phyloP scores from a whole-genome alignment of 169 alveolate genomes.

The Babesia sp. region DNA sequence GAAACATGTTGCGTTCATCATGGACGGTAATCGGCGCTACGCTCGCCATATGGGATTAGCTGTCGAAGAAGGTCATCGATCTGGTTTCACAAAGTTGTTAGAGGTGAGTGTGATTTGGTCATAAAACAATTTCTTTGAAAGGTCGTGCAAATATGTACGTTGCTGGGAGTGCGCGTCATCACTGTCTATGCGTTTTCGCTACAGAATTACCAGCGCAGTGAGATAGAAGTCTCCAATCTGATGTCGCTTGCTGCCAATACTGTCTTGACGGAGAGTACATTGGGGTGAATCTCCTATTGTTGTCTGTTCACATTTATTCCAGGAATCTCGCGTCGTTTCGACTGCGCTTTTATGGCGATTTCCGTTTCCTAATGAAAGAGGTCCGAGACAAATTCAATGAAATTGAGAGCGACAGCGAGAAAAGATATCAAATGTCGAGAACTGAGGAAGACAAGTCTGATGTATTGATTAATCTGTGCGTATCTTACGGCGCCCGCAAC shows the following conservation, averaged over 20 bases:
- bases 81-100: slow-evolving; percentile 49
- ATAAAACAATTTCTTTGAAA: neutral
- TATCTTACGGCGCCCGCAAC: slow-evolving; percentile 65
- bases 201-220: slow-evolving; percentile 78
- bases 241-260: slow-evolving; percentile 17
- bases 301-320: neutral
- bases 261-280: neutral
- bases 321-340: slow-evolving; percentile 66
- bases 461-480: slow-evolving; percentile 49
- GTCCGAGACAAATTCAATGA: slow-evolving; percentile 58
- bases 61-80: slow-evolving; percentile 36
- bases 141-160: slow-evolving; percentile 74
- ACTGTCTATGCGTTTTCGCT: slow-evolving; percentile 86
- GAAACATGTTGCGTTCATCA: slow-evolving; percentile 82
- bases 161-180: slow-evolving; percentile 75
- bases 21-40: slow-evolving; percentile 90
- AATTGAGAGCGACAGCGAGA: slow-evolving; percentile 57
- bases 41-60: slow-evolving; percentile 68
- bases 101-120: slow-evolving; percentile 3
- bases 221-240: slow-evolving; percentile 33
- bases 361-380: slow-evolving; percentile 64
- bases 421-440: neutral
- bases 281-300: slow-evolving; percentile 15
- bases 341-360: slow-evolving; percentile 69
- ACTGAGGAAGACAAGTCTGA: neutral